phyloP scores from a whole-genome alignment of 1,284 basidiomycete species.

The Cutaneotrichosporon spelunceum region DNA sequence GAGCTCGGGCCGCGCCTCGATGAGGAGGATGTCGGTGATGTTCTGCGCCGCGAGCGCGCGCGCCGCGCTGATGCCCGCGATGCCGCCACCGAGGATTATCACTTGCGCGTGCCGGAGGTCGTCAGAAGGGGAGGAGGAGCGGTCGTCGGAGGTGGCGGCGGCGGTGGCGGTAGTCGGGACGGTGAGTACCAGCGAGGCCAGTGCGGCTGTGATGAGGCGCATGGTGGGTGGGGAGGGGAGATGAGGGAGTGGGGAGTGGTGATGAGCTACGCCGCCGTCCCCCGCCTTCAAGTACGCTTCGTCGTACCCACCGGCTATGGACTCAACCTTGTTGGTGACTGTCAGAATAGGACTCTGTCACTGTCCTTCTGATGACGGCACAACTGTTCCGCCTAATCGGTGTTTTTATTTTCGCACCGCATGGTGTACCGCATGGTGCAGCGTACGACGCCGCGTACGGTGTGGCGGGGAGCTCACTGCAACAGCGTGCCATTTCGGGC shows the following conservation, averaged over 20 bases:
- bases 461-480: no score
- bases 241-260: no score
- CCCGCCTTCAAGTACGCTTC: neutral
- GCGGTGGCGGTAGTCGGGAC: no score
- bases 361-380: neutral
- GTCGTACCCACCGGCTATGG: neutral
- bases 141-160: no score
- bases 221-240: neutral
- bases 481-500: neutral
- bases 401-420: neutral
- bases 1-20: conserved; percentile 61
- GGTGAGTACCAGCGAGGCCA: neutral
- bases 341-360: no score
- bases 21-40: conserved; percentile 60
- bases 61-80: conserved; percentile 65
- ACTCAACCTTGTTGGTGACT: neutral
- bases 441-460: no score
- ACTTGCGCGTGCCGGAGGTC: conserved; percentile 35
- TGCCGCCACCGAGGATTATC: conserved; percentile 63
- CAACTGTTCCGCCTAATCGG: conserved; percentile 3
- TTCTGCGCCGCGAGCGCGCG: conserved; percentile 58
- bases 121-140: neutral
- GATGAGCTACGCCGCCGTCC: no score
- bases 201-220: neutral
- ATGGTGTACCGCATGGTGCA: neutral